Evolutionary conservation across 345 rosid species (phyloP), one percentile per base, ranked within the genome.

Genomic region (Hypericum androsaemum): DNA sequence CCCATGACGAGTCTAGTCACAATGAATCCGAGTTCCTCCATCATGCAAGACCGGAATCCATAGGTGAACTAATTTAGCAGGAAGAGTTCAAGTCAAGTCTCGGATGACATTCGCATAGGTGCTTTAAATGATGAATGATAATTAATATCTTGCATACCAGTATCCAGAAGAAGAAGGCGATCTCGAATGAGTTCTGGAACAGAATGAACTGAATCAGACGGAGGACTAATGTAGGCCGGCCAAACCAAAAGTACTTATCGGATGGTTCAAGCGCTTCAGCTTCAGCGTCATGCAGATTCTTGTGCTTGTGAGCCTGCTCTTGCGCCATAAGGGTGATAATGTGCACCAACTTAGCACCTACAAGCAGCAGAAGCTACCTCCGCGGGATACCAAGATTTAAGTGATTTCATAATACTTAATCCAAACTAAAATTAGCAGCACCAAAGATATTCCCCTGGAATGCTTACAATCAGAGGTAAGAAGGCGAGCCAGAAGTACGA

Each of bases 401-500:
- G 15, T 53, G 51, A 48, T 14, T 6, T 38, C 6, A 32, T 56
- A 43, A 8, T 54, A 37, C 60, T 5, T 41, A 45, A 40, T 0
- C 13, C 37, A 7, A 38, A 40, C 28, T 15, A 39, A 40, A 14
- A 22, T 37, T 42, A 39, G 7, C 11, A 39, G 39, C 5, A 37
- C 32, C 11, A 10, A 11, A 10, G 13, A 6, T 5, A 51, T 10
- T 11, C 13, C 17, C 50, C 35, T 22, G 32, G 4, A 22, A 22
- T 22, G 77, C 96, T 90, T 74, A 90, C 95, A 41, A 63, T 53
- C 39, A 90, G 40, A 5, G 96, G 98, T 49, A 90, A 71, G 76
- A 90, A 84, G 37, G 96, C 79, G 12, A 90, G 47, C 96, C 96
- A 90, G 56, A 90, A 90, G 56, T 73, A 87, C 0, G 84, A 65